A percentile compares a stretch with the other conserved stretches of the same genome.
Conservation (phyloP, 2,329 filamentous ascomycete species). For the Fusarium vanettenii region DNA sequence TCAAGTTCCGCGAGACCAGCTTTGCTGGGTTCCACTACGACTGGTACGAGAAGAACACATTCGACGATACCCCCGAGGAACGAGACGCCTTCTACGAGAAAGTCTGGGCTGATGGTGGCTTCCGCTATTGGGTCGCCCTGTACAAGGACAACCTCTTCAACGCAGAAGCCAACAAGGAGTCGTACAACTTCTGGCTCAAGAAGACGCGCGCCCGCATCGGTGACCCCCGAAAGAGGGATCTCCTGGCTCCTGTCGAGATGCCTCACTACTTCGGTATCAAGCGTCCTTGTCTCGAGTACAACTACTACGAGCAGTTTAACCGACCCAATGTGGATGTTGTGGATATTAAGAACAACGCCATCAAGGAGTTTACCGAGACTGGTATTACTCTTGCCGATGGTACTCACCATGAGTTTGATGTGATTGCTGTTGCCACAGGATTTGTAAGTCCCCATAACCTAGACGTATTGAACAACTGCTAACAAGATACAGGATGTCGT, state of each 20-base stretch:
- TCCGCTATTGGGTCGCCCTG: slow-evolving; percentile 63
- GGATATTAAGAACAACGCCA: slow-evolving; percentile 54
- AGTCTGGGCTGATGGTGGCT: slow-evolving; percentile 64
- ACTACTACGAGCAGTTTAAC: slow-evolving; percentile 62
- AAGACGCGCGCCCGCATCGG: slow-evolving; percentile 62
- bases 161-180: slow-evolving; percentile 60
- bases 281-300: slow-evolving; percentile 56
- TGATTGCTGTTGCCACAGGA: slow-evolving; percentile 58
- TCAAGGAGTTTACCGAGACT: slow-evolving; percentile 55
- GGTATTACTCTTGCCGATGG: slow-evolving; percentile 56
- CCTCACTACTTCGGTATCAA: slow-evolving; percentile 68
- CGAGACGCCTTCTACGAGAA: slow-evolving; percentile 61
- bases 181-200: slow-evolving; percentile 66
- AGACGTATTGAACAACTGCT: not conserved
- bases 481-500: slow-evolving; percentile 45
- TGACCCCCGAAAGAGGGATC: slow-evolving; percentile 59
- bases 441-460: slow-evolving; percentile 50
- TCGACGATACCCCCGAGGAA: slow-evolving; percentile 63
- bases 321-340: slow-evolving; percentile 55
- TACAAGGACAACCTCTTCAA: slow-evolving; percentile 65
- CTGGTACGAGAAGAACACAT: slow-evolving; percentile 64
- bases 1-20: slow-evolving; percentile 60
- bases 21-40: slow-evolving; percentile 72
- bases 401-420: slow-evolving; percentile 56
- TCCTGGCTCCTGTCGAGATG: slow-evolving; percentile 64